Base-by-base conservation (phyloP, 2,329 filamentous ascomycete genomes). In the Chrysosphaeria jannelii region DNA sequence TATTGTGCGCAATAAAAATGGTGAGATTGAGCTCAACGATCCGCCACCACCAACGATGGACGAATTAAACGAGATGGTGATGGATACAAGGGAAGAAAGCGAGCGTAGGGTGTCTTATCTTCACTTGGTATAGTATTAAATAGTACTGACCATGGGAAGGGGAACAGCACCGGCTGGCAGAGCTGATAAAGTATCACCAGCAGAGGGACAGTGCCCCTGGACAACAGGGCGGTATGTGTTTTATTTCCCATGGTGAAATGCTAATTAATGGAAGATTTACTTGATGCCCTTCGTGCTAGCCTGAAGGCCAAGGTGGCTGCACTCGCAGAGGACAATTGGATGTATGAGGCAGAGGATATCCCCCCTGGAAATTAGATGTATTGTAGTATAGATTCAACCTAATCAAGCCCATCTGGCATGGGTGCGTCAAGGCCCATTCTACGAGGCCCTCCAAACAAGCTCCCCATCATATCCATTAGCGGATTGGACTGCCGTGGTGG, bases 391-490 rank as follows among this genome's bases (percentile, higher is more conserved):
- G n/a, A n/a, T n/a, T n/a, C n/a, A n/a, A n/a, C n/a, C 9, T 24
- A 67, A 34, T 68, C 62, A 34, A 68, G 35, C 8, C 59, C 59
- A 34, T 65, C 60, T 4, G 58, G 50, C 24, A 51, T 43, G 12
- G 61, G 58, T 32, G 48, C 41, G 34, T 53, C 46, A 16, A 51
- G 34, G 29, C 44, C 37, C 10, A 48, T 51, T 27, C 51, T 52
- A 13, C 52, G 57, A 6, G 48, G 53, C 11, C 76, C 76, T 23
- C 79, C 79, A 37, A 97, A 72, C 53, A 97, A 62, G 30, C 65
- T 79, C 22, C 78, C 79, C 72, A 97, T 88, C 79, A 97, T 93
- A 41, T 97, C 85, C 45, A 93, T 63, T 43, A 97, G 51, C 3
- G 79, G 79, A 43, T 93, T 93, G 31, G 68, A 71, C 49, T 90